Evolutionary conservation across 768 basidiomycete genomes (phyloP).

Genomic region (Glaciozyma martinii): DNA sequence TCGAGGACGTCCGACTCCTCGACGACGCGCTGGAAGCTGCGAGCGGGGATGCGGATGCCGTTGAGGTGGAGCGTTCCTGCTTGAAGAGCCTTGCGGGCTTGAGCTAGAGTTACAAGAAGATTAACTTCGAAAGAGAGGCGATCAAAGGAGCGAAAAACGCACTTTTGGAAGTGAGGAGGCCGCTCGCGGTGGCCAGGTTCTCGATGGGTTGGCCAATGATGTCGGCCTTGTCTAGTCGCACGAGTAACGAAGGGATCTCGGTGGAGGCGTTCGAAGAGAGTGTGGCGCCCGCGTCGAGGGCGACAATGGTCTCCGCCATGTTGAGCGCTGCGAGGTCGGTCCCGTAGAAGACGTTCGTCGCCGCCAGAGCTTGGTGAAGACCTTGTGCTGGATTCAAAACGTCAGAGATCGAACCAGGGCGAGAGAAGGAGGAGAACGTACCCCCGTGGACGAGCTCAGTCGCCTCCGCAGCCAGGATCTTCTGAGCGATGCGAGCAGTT

Average conservation of each 20-base stretch:
- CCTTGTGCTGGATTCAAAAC: conserved; percentile 8
- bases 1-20: conserved; percentile 12
- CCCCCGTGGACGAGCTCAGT: conserved; percentile 55
- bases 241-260: conserved; percentile 16
- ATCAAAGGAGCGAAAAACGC: background rate
- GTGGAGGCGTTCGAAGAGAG: background rate
- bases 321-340: conserved; percentile 7
- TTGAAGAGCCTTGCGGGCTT: conserved; percentile 26
- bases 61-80: conserved; percentile 23
- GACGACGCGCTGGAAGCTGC: conserved; percentile 13
- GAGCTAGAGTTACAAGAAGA: background rate
- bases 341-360: conserved; percentile 22
- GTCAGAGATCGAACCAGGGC: background rate
- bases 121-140: background rate
- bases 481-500: conserved; percentile 47
- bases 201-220: conserved; percentile 12
- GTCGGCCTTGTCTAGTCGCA: background rate
- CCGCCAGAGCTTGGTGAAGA: conserved; percentile 24
- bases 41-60: conserved; percentile 6
- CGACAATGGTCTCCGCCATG: background rate
- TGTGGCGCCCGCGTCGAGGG: conserved; percentile 12
- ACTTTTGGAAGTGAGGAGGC: conserved; percentile 27
- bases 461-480: conserved; percentile 51
- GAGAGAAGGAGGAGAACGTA: conserved; percentile 36
- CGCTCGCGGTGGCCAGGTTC: conserved; percentile 19